Base-by-base conservation (phyloP, 108 stramenopile genomes). In the Mediolabrus comicus region DNA sequence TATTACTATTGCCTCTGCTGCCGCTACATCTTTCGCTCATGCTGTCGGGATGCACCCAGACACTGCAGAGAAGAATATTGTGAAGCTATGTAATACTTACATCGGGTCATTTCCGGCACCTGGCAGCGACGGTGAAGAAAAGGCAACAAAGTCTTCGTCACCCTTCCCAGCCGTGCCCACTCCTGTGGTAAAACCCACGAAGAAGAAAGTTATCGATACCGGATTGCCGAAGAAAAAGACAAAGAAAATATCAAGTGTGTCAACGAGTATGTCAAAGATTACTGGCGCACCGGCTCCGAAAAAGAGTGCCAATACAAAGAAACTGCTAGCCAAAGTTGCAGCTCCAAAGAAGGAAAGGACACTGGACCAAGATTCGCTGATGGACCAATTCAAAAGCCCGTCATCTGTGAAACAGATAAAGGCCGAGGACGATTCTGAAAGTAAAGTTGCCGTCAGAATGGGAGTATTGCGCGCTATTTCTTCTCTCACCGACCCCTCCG, bases 281-380 rank as follows among this genome's bases (percentile, higher is more conserved):
- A 81, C 80, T 10, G 79, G 79, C 16, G 74, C 56, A 24, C 74
- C 74, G 13, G 69, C 70, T 25, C 79, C 69, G 29, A 80, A 53
- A 55, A 83, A 83, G 49, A 53, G 56, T n/a, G 67, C 74, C 2
- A 69, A 74, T 8, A 83, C 74, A 27, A 80, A 77, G 54, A 79
- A 75, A 51, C 26, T 73, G 26, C 35, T 67, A 9, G 77, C 73
- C 11, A 71, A 66, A 36, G 62, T 74, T 35, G 70, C 63, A 26
- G 75, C 81, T 59, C 92, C 92, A 13, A 89, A 86, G 53, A 64
- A 87, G 49, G 91, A 92, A 69, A 74, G 91, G 71, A 84, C 80
- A 22, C 53, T 92, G 14, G 91, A 92, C 41, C 77, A 82, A 74
- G 77, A 63, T 39, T 72, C 53, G 9, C 78, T 92, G 38, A 89